Evolutionary conservation across 179 eudicot genomes (phyloP).

Genomic region (Beta macrorhiza): DNA sequence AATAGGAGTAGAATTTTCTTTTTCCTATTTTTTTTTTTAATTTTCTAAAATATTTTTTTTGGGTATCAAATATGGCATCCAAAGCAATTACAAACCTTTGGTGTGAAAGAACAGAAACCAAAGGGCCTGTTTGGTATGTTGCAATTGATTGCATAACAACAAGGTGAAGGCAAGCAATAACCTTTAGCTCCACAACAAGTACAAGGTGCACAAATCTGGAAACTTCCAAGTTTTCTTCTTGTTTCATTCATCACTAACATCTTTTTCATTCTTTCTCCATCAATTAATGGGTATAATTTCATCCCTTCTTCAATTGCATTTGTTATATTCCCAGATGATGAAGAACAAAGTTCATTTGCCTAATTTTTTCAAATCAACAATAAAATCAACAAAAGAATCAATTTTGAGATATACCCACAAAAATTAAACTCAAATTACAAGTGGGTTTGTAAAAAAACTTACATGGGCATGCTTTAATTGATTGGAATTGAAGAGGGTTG

Average conservation of each 20-base stretch:
- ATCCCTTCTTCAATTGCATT: constrained; percentile 28
- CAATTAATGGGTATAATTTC: constrained; percentile 45
- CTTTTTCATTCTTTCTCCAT: constrained; percentile 35
- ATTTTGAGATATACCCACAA: constrained; percentile 22
- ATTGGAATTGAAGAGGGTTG: constrained; percentile 30
- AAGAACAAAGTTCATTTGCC: constrained; percentile 43
- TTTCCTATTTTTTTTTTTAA: not conserved
- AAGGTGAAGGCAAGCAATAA: constrained; percentile 77
- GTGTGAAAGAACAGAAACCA: constrained; percentile 87
- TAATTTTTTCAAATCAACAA: constrained; percentile 1
- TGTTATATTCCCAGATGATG: constrained; percentile 30
- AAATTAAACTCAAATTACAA: constrained; percentile 13
- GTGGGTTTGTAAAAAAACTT: constrained; percentile 34
- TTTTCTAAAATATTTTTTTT: not conserved
- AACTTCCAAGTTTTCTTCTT: constrained; percentile 68
- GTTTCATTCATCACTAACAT: constrained; percentile 63
- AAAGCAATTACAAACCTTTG: constrained; percentile 79
- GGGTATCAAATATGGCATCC: constrained; percentile 55
- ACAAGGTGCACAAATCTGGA: constrained; percentile 80
- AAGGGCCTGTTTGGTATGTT: constrained; percentile 93
- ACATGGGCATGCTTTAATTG: constrained; percentile 42
- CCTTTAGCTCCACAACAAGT: constrained; percentile 77
- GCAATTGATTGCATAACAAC: constrained; percentile 94
- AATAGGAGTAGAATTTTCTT: not conserved
- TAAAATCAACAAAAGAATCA: not conserved